Percentiles rank a stretch among this genome's conserved stretches.
Conservation (phyloP, 2,329 filamentous ascomycete genomes). For the Didymella pinodella region DNA sequence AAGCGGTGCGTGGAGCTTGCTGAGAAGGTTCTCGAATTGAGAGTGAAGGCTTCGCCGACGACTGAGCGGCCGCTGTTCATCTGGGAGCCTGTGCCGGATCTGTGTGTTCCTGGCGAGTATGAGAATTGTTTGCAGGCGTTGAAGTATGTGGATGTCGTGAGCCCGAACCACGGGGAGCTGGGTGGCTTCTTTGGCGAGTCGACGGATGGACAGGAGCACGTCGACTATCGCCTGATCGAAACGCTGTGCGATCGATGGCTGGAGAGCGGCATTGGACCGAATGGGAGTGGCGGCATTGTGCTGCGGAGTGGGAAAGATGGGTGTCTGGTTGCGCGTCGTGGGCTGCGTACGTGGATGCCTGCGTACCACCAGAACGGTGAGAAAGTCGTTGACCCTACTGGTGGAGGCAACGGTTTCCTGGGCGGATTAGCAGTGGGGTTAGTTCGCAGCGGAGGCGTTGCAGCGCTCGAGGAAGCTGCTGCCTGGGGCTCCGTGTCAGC, state of each 20-base stretch:
- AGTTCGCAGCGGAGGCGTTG: conserved; percentile 57
- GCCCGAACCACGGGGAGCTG: conserved; percentile 90
- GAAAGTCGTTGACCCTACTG: conserved; percentile 87
- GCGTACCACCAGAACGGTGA: conserved; percentile 69
- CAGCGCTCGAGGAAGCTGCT: conserved; percentile 71
- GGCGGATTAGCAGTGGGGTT: conserved; percentile 67
- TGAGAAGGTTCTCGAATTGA: conserved; percentile 68
- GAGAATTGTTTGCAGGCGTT: conserved; percentile 62
- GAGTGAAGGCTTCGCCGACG: not conserved
- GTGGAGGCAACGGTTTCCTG: conserved; percentile 91
- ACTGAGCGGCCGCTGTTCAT: conserved; percentile 71
- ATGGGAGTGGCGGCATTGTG: conserved; percentile 65
- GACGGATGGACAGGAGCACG: conserved; percentile 43
- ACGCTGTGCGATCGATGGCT: conserved; percentile 51
- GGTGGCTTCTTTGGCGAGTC: conserved; percentile 76
- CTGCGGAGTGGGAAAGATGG: conserved; percentile 76
- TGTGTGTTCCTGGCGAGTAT: conserved; percentile 74
- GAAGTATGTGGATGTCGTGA: conserved; percentile 65
- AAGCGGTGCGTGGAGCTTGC: conserved; percentile 79
- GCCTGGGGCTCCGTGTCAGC: conserved; percentile 83
- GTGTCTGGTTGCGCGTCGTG: conserved; percentile 62
- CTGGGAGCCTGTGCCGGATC: conserved; percentile 94
- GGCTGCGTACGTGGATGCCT: conserved; percentile 71
- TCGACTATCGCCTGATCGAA: conserved; percentile 52
- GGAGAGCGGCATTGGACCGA: conserved; percentile 45